Base-by-base conservation (phyloP, 225 moss, liverwort and hornwort species). In the Straminergon stramineum region DNA sequence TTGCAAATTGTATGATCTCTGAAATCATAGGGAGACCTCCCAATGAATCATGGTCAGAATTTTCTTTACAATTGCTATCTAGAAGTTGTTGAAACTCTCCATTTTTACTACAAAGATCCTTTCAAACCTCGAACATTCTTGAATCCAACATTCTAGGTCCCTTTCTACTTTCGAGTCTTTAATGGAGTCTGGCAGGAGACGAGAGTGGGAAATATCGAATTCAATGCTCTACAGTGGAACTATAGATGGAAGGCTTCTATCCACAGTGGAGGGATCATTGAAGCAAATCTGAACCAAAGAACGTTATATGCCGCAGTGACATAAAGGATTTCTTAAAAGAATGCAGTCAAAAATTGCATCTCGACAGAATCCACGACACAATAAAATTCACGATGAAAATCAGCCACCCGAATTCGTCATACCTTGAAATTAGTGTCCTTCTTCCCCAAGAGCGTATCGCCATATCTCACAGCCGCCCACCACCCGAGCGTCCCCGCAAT, bases 381-480 rank as follows among this genome's bases (percentile, higher is more conserved):
- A 57, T n/a, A 26, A 26, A 17, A 56, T n/a, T 57, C 57, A 79
- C n/a, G n/a, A 6, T n/a, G 57, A 79, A 79, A 57, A 79, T 17
- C 57, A 79, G 57, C n/a, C 27, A 58, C 79, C 28, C 39, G 26
- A 62, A 27, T 32, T 83, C 81, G 55, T 43, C 78, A 56, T 79
- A 94, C 97, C 98, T 99, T 94, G 77, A 99, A 99, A 87, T 95
- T 93, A 37, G 86, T 88, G 88, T 95, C 92, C 27, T 95, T 95
- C 71, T 93, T 96, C 43, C 98, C 96, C 16, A 97, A 20, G 58
- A 92, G 84, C 20, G 93, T 87, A 74, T 99, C 98, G 69, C 91
- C 65, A 76, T 92, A 97, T 17, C 97, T 95, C 35, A 95, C 91
- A 22, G 95, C 94, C 39, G 96, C 96, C 97, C 97, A 99, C 89